These are phyloP conservation scores for Boletus sp. DNA, from an alignment of 768 basidiomycete species.

Conservation along the genomic window DNA sequence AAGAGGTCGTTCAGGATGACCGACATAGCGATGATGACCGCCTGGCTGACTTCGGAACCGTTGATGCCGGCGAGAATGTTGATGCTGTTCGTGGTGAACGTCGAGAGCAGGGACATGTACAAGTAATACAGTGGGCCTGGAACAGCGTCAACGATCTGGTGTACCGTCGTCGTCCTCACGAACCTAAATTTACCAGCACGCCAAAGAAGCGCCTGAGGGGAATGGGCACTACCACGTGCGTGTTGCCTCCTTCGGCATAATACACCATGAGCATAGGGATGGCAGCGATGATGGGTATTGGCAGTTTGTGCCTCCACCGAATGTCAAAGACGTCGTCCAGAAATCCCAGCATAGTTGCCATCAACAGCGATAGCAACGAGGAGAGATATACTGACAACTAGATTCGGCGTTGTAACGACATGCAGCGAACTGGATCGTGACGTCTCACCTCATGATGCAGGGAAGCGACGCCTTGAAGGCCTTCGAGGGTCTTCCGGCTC, in stretches of 20 bases:
- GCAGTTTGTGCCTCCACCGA: slow-evolving; percentile 96
- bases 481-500: slow-evolving; percentile 47
- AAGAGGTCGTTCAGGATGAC: slow-evolving; percentile 90
- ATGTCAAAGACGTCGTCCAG: slow-evolving; percentile 98
- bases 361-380: slow-evolving; percentile 85
- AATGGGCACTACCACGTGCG: slow-evolving; percentile 90
- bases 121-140: slow-evolving; percentile 92
- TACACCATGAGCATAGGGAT: slow-evolving; percentile 96
- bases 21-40: slow-evolving; percentile 86
- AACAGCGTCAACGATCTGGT: slow-evolving; percentile 3
- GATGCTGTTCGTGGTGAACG: slow-evolving; percentile 96
- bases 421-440: not conserved
- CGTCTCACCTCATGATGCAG: slow-evolving; percentile 71
- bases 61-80: slow-evolving; percentile 99
- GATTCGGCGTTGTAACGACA: not conserved
- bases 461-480: slow-evolving; percentile 42
- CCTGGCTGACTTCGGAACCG: slow-evolving; percentile 93
- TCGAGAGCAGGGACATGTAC: slow-evolving; percentile 95
- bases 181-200: slow-evolving; percentile 85
- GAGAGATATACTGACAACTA: slow-evolving; percentile 93
- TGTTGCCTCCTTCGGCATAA: slow-evolving; percentile 91
- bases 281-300: slow-evolving; percentile 93
- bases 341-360: slow-evolving; percentile 93
- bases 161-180: slow-evolving; percentile 33
- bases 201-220: slow-evolving; percentile 72